Evolutionary conservation across 345 rosid genomes (phyloP).

Genomic region (Populus deltoides): DNA sequence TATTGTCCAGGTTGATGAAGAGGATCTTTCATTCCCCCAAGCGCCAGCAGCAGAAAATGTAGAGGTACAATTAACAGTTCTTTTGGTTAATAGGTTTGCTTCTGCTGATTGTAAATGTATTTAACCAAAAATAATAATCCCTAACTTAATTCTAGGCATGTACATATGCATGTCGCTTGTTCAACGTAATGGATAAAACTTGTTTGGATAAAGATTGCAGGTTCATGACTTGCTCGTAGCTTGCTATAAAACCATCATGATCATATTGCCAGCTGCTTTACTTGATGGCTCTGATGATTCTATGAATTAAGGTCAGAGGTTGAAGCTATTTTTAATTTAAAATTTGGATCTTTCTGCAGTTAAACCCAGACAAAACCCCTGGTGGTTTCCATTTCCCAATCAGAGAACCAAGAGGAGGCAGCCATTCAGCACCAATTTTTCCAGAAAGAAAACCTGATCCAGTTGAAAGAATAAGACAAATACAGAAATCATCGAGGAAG

Average conservation of each 20-base stretch:
- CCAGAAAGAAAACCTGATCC: constrained; percentile 65
- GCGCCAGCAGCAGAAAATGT: constrained; percentile 39
- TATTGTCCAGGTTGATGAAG: constrained; percentile 64
- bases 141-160: not conserved
- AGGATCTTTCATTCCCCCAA: constrained; percentile 46
- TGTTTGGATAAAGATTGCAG: not conserved
- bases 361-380: constrained; percentile 43
- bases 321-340: constrained; percentile 2
- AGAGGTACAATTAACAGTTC: constrained; percentile 42
- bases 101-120: not conserved
- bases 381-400: constrained; percentile 40
- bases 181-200: not conserved
- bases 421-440: constrained; percentile 88
- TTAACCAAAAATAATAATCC: not conserved
- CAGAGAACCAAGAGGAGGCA: constrained; percentile 50
- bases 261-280: not conserved
- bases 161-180: not conserved
- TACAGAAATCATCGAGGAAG: constrained; percentile 44
- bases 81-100: not conserved
- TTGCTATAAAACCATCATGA: not conserved
- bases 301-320: not conserved
- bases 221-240: not conserved
- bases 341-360: constrained; percentile 33
- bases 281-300: not conserved
- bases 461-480: constrained; percentile 55